phyloP scores from a whole-genome alignment of 768 basidiomycete species.

The Hortiboletus flavorubellus region DNA sequence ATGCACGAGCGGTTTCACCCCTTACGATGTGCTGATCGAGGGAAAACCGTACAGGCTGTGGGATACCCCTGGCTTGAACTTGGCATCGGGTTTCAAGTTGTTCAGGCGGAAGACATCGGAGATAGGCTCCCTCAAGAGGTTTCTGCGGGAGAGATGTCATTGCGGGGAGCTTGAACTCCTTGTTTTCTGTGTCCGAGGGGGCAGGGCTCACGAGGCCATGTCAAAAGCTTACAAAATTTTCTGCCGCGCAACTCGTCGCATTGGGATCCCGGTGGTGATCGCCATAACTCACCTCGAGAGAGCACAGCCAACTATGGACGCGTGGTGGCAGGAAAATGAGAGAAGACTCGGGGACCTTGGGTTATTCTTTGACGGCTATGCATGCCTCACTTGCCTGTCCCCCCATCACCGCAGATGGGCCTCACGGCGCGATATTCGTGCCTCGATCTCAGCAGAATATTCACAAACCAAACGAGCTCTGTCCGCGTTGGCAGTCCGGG shows the following conservation, averaged over 20 bases:
- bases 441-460: conserved; percentile 11
- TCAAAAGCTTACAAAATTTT: conserved; percentile 23
- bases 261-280: conserved; percentile 35
- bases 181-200: conserved; percentile 21
- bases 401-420: conserved; percentile 14
- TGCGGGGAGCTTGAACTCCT: conserved; percentile 20
- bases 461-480: not conserved
- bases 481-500: not conserved
- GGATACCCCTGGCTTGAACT: conserved; percentile 34
- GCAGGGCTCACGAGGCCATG: conserved; percentile 16
- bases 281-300: conserved; percentile 38
- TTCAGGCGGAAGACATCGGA: conserved; percentile 6
- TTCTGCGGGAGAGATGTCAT: conserved; percentile 31
- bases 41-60: conserved; percentile 21
- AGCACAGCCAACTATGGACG: conserved; percentile 27
- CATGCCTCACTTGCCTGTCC: conserved; percentile 25
- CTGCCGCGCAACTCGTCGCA: conserved; percentile 30
- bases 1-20: conserved; percentile 28
- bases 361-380: conserved; percentile 29
- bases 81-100: not conserved
- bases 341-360: conserved; percentile 11
- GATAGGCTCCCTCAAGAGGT: conserved; percentile 17
- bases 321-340: conserved; percentile 33
- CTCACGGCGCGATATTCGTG: conserved; percentile 17
- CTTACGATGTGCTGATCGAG: conserved; percentile 23